Conservation (phyloP, 208 protist genomes). For the Jaenimonas drosophilae region DNA sequence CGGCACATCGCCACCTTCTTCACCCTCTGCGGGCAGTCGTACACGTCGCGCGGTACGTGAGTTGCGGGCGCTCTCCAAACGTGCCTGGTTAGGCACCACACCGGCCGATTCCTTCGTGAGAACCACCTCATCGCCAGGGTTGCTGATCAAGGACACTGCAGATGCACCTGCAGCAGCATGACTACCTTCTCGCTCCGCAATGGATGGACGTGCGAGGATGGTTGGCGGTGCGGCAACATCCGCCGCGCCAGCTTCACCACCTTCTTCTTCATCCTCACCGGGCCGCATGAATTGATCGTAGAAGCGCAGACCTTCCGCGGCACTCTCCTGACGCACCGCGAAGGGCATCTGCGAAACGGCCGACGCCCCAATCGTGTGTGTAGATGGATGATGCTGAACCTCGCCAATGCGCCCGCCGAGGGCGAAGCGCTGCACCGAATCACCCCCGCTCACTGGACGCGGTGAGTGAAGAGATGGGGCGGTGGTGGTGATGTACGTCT, state of each 20-base stretch:
- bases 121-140: too few relatives aligned
- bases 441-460: too few relatives aligned
- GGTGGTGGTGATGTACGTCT: too few relatives aligned
- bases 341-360: constrained; percentile 39
- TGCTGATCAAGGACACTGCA: too few relatives aligned
- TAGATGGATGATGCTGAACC: constrained; percentile 68
- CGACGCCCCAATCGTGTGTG: constrained; percentile 50
- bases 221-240: not conserved
- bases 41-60: too few relatives aligned
- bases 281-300: constrained; percentile 37
- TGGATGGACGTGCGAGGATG: not conserved
- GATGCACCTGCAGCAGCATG: constrained; percentile 1
- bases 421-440: constrained; percentile 63
- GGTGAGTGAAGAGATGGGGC: too few relatives aligned
- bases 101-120: constrained; percentile 54
- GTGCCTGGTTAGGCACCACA: constrained; percentile 48
- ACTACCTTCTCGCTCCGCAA: not conserved
- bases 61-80: not conserved
- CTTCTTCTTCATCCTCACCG: constrained; percentile 19
- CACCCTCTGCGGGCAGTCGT: too few relatives aligned
- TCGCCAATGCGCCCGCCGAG: constrained; percentile 67
- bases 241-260: constrained; percentile 4
- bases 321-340: constrained; percentile 62
- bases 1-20: too few relatives aligned
- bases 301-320: constrained; percentile 55